Evolutionary conservation across 169 alveolate species (phyloP).

Genomic region (Miamiensis avidus): DNA sequence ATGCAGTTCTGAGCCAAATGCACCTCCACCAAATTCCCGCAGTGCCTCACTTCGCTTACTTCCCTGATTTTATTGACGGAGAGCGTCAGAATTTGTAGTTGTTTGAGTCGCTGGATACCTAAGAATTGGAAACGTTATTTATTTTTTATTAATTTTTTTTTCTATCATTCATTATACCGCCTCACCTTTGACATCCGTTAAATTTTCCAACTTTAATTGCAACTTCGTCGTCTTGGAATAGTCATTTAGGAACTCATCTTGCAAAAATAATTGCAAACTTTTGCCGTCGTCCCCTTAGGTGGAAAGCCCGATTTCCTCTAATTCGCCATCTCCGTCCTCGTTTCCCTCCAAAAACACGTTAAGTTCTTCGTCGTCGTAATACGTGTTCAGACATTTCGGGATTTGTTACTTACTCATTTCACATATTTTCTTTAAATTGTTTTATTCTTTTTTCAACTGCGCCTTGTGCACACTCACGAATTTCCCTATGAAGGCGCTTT

Average conservation of each 20-base stretch:
- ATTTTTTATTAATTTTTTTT: no score
- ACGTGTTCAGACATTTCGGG: not conserved
- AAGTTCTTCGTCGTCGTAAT: not conserved
- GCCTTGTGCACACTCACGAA: no score
- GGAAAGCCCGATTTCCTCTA: not conserved
- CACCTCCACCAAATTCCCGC: not conserved
- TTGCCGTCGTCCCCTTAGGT: not conserved
- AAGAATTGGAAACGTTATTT: no score
- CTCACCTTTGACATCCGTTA: not conserved
- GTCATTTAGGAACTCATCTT: not conserved
- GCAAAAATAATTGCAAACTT: not conserved
- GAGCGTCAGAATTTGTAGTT: not conserved
- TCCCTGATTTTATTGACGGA: not conserved
- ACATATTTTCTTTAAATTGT: no score
- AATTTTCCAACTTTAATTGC: not conserved
- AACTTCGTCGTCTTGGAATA: not conserved
- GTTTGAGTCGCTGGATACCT: not conserved
- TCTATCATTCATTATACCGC: not conserved
- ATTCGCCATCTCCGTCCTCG: not conserved
- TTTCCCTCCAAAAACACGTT: not conserved
- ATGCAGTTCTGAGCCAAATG: not conserved
- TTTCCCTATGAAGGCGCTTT: no score
- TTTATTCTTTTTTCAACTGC: no score
- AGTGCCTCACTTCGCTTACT: no score
- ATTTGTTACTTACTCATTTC: no score